Base-by-base conservation (phyloP, 139 green algal species). In the Helicosporidium sp. region DNA sequence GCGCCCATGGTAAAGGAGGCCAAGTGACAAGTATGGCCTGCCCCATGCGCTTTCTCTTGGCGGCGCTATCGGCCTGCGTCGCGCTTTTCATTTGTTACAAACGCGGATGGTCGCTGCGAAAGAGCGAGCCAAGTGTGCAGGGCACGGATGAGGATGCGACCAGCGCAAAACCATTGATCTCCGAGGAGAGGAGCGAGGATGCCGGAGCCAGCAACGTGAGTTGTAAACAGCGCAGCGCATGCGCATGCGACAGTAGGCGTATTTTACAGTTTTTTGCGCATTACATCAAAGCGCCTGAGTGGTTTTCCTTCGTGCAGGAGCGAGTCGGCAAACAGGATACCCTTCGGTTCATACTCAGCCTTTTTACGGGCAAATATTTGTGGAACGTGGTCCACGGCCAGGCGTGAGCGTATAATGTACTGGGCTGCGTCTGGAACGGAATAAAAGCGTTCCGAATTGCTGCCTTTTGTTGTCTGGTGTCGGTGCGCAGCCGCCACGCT, bases 331-430 rank as follows among this genome's bases (percentile, higher is more conserved):
- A 41, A n/a, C 34, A 16, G 16, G 15, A 41, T 41, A 41, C 13
- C 13, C 18, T 18, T 24, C 26, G 22, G 19, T 13, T 39, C 6
- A 7, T 52, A 1, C 5, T 60, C 3, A 44, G 54, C 7, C 37
- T 60, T 12, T 54, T 60, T 26, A 48, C 53, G 15, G 53, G 53
- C 36, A 46, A 41, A 16, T 60, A 60, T 35, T 22, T 60, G 12
- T 60, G 53, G 53, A 26, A 46, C 25, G 37, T 39, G 23, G 39
- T n/a, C 13, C 20, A 26, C 39, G 39, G 16, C 39, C 39, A 26
- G 7, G 20, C 18, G 7, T 44, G 39, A 44, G 13, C 7, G 7
- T 12, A 13, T 44, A n/a, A 44, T 0, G 39, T 3, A n/a, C 39
- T 26, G 39, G 39, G n/a, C n/a, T n/a, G n/a, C n/a, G n/a, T n/a